These are phyloP conservation scores for Entophlyctis helioformis DNA, from an alignment of 192 early-diverging fungal species.

Conservation along the genomic window DNA sequence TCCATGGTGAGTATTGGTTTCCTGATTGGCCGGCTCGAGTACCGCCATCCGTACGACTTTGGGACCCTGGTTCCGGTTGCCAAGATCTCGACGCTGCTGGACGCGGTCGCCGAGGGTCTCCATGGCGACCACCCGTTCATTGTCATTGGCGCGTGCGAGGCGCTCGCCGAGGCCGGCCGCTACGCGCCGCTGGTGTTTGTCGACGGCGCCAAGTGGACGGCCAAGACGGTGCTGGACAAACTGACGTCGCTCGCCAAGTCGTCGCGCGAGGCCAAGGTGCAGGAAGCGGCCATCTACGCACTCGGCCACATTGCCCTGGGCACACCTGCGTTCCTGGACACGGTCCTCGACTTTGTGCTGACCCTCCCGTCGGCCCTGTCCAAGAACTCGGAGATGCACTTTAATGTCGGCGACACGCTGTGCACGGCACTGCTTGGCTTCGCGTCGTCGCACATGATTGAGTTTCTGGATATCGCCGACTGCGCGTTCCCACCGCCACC, in stretches of 20 bases:
- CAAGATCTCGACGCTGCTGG: no score
- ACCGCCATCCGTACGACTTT: slow-evolving; percentile 34
- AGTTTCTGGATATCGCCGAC: slow-evolving; percentile 59
- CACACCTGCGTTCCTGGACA: slow-evolving; percentile 4
- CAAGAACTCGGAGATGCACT: slow-evolving; percentile 76
- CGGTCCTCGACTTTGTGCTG: slow-evolving; percentile 35
- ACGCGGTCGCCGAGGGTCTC: slow-evolving; percentile 33
- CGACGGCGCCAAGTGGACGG: slow-evolving; percentile 5
- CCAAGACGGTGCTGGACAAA: slow-evolving; percentile 23
- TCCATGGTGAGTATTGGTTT: slow-evolving; percentile 56
- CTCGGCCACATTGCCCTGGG: slow-evolving; percentile 58
- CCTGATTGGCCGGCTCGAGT: slow-evolving; percentile 47
- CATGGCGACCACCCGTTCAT: slow-evolving; percentile 35
- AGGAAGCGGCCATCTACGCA: slow-evolving; percentile 15
- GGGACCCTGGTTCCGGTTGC: no score
- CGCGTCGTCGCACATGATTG: slow-evolving; percentile 50
- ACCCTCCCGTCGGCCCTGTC: slow-evolving; percentile 44
- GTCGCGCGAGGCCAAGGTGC: slow-evolving; percentile 59
- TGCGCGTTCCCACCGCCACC: slow-evolving; percentile 15
- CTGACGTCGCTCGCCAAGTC: slow-evolving; percentile 38
- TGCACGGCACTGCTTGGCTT: slow-evolving; percentile 51
- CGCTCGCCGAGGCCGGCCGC: slow-evolving; percentile 63
- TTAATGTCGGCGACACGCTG: slow-evolving; percentile 74
- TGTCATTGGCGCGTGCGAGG: slow-evolving; percentile 46
- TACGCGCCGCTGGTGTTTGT: slow-evolving; percentile 28